These are phyloP conservation scores for Plasmodium yoelii DNA, from an alignment of 169 alveolate genomes.

Conservation along the genomic window DNA sequence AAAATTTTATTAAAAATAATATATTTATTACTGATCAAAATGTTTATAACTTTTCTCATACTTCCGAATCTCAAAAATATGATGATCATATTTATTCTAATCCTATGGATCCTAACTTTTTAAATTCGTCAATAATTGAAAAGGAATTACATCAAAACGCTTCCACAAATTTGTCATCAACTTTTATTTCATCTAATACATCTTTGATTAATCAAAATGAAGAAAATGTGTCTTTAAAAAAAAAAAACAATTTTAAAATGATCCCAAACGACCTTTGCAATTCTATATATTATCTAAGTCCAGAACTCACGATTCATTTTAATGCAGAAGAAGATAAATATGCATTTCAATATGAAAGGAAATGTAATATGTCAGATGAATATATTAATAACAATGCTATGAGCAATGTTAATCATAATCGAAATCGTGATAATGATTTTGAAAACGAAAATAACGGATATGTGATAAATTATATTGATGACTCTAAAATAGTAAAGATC, in stretches of 20 bases:
- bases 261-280: slow-evolving; percentile 1
- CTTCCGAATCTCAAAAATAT: neutral
- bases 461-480: slow-evolving; percentile 47
- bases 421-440: slow-evolving; percentile 8
- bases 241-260: too few relatives aligned
- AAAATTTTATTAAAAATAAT: slow-evolving; percentile 55
- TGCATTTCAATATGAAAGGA: slow-evolving; percentile 24
- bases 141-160: too few relatives aligned
- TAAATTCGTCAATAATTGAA: neutral
- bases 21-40: slow-evolving; percentile 39
- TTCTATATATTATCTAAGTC: slow-evolving; percentile 46
- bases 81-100: neutral
- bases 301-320: slow-evolving; percentile 24
- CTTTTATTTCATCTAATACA: neutral
- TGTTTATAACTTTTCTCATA: slow-evolving; percentile 28
- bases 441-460: slow-evolving; percentile 18
- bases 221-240: too few relatives aligned
- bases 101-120: neutral
- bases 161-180: neutral
- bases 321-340: slow-evolving; percentile 21
- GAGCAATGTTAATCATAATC: neutral
- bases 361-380: too few relatives aligned
- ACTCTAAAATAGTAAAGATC: slow-evolving; percentile 23
- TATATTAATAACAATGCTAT: too few relatives aligned
- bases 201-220: neutral